phyloP scores from a whole-genome alignment of 495 filamentous ascomycete species.

The Penicillium bovifimosum region DNA sequence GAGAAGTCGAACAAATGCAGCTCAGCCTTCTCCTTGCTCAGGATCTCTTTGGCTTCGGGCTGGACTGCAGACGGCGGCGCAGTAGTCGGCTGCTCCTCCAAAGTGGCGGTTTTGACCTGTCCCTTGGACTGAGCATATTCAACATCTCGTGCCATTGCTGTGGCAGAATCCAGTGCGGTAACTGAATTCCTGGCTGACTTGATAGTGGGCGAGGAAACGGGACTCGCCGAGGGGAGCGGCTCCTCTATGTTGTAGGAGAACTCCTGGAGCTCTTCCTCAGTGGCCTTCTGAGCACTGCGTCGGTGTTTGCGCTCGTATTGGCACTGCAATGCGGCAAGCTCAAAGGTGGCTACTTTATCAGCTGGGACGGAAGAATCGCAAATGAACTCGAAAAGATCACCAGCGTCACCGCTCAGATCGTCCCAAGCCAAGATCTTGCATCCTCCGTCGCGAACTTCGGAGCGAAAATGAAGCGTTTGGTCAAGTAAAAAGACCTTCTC shows the following conservation, averaged over 20 bases:
- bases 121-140: constrained; percentile 41
- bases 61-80: constrained; percentile 55
- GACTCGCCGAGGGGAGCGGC: constrained; percentile 78
- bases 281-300: constrained; percentile 70
- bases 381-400: constrained; percentile 94
- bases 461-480: constrained; percentile 81
- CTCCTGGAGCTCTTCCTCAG: constrained; percentile 69
- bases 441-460: constrained; percentile 68
- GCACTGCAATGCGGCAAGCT: constrained; percentile 80
- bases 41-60: constrained; percentile 64
- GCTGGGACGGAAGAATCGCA: constrained; percentile 70
- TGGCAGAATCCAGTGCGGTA: constrained; percentile 31
- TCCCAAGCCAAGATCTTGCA: constrained; percentile 89
- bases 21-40: constrained; percentile 74
- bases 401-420: constrained; percentile 86
- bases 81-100: constrained; percentile 26
- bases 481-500: constrained; percentile 96
- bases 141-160: constrained; percentile 44
- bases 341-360: constrained; percentile 71
- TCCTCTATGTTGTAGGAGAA: constrained; percentile 77
- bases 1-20: constrained; percentile 90
- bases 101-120: constrained; percentile 28
- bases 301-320: constrained; percentile 96
- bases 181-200: constrained; percentile 33
- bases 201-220: constrained; percentile 58